Percentiles rank a stretch among this genome's conserved stretches.
These are phyloP conservation scores for Viola pubescens DNA, from an alignment of 441 rosid genomes.

Conservation along the genomic window DNA sequence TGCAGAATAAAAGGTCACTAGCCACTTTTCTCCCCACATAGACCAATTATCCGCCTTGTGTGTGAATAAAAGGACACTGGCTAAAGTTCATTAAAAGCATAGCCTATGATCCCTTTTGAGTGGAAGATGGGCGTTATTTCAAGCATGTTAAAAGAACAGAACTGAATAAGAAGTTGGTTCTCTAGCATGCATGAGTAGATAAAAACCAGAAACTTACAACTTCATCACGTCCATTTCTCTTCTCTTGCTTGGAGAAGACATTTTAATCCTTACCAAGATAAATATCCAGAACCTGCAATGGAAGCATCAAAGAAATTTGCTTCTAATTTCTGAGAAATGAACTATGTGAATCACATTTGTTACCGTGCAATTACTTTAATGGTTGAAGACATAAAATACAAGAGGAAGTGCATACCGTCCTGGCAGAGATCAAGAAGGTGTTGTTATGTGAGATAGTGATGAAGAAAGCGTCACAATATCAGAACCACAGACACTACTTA, in stretches of 20 bases:
- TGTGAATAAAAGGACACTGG: too few relatives aligned
- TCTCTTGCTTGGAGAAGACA: constrained; percentile 78
- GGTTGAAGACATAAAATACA: background rate
- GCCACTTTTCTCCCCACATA: background rate
- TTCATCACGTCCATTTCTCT: constrained; percentile 86
- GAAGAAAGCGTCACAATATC: background rate
- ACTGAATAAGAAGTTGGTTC: background rate
- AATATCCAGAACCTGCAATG: constrained; percentile 18
- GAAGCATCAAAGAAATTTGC: constrained; percentile 5
- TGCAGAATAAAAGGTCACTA: background rate
- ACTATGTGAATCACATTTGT: constrained; percentile 1
- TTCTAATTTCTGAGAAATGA: constrained; percentile 1
- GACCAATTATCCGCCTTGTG: too few relatives aligned
- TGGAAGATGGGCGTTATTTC: background rate
- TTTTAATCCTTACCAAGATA: constrained; percentile 5
- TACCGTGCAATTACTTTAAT: background rate
- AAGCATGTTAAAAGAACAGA: background rate
- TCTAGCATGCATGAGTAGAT: background rate
- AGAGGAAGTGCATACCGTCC: constrained; percentile 13
- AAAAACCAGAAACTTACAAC: constrained; percentile 32
- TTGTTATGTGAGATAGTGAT: constrained; percentile 12
- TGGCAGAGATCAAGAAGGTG: constrained; percentile 2
- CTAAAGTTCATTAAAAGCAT: constrained; percentile 3
- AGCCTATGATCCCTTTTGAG: background rate
- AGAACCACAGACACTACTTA: constrained; percentile 7